Conservation (phyloP, 2,329 filamentous ascomycete genomes). For the Curvularia hawaiiensis region DNA sequence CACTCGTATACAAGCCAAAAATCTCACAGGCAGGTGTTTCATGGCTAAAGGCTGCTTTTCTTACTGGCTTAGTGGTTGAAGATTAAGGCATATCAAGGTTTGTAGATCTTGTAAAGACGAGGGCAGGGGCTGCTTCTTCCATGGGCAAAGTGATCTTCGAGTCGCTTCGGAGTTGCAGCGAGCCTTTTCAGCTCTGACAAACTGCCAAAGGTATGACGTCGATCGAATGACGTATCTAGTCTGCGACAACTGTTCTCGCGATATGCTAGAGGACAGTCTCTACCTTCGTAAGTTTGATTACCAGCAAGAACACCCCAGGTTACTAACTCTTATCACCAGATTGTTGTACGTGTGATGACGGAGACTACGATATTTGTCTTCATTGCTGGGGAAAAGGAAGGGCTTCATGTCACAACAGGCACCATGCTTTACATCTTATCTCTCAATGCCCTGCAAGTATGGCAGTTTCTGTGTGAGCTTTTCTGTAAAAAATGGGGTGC, state of each 20-base stretch:
- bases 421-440: background rate
- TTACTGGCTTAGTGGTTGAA: too few relatives aligned
- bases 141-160: background rate
- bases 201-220: background rate
- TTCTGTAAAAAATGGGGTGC: too few relatives aligned
- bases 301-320: background rate
- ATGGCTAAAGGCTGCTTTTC: too few relatives aligned
- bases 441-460: constrained; percentile 7
- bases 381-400: background rate
- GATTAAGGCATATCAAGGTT: background rate
- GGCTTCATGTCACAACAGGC: background rate
- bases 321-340: background rate
- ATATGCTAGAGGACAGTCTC: background rate
- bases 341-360: background rate
- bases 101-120: background rate
- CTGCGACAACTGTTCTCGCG: background rate
- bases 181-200: background rate
- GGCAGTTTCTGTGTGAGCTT: constrained; percentile 51
- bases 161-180: background rate
- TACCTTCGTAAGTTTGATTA: background rate
- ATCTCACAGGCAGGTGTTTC: too few relatives aligned
- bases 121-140: background rate
- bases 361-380: background rate
- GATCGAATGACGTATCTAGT: background rate
- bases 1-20: too few relatives aligned